Base-by-base conservation (phyloP, 345 rosid genomes). In the Populus ilicifolia region DNA sequence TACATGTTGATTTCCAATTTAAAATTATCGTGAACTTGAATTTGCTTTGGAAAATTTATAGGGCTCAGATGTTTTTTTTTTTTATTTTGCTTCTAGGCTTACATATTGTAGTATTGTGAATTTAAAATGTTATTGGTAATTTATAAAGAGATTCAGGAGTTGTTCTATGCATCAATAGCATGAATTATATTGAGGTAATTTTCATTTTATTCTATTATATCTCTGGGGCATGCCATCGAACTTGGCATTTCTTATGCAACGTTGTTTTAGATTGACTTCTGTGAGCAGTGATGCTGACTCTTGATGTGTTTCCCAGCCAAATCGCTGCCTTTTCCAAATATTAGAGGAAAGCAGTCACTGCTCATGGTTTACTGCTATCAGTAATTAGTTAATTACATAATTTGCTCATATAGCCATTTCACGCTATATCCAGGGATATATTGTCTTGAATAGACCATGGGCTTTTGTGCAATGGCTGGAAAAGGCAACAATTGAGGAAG, bases 381-480 rank as follows among this genome's bases (percentile, higher is more conserved):
- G 10, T 68, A 23, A 69, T 69, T 43, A 13, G 16, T 56, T 18
- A 63, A 8, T 30, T n/a, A 33, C 66, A 27, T 9, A 16, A 38
- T 59, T 54, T 72, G 33, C 70, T 63, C 65, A 75, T 27, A 44
- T 35, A 29, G 43, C 70, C 12, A 27, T 64, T 74, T 72, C 62
- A 39, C 78, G 73, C 50, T 78, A 63, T 71, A 6, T 76, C n/a
- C 92, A 96, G 99, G 98, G 99, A 50, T 96, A 96, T 80, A 87
- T 93, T 75, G 99, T 96, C 79, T 86, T 96, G 75, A 93, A 96
- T 80, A 90, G 99, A 82, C 99, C 99, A 29, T 96, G 99, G 97
- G 99, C 99, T 4, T 96, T 96, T 72, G 97, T 91, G 74, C 99
- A 93, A 68, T 93, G 98, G 98, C 89, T 96, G 83, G 94, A 90